Base-by-base conservation (phyloP, 2,329 filamentous ascomycete genomes). In the Ascocoryne sarcoides region DNA sequence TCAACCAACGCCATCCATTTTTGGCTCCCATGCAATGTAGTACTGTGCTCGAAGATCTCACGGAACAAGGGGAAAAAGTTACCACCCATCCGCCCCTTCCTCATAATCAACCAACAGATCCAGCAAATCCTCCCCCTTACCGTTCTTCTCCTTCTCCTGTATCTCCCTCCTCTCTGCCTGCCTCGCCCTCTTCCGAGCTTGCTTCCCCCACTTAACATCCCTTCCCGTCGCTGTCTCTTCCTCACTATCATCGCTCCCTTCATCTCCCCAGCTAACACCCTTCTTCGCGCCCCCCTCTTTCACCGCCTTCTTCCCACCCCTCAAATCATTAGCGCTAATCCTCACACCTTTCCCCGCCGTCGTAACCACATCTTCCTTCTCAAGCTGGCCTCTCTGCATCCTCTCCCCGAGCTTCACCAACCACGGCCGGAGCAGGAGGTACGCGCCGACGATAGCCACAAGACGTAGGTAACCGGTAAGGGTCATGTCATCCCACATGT, bases 351-450 rank as follows among this genome's bases (percentile, higher is more conserved):
- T 34, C 10, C 34, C 26, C 16, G 63, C 61, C 7, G 59, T 56
- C 17, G 43, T 51, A 29, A 65, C 62, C 10, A 28, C 30, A 5
- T 31, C 49, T 28, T 61, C 60, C 43, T 63, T 69, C 53, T 80
- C 77, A 56, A 83, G 68, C 57, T 80, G 69, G 54, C 71, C 71
- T 59, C 79, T 74, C 56, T 84, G 77, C 47, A 71, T 63, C 53
- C 74, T 76, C 45, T 71, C 75, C 52, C 77, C 78, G 28, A 77
- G 62, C 56, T 81, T 82, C 55, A 89, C 70, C 37, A 89, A 61
- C 59, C 86, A 87, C 0, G 84, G 84, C 1, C 86, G 78, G 17
- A 87, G 55, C 38, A 92, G 71, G 48, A 79, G 58, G 66, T 90
- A 93, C 40, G 75, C 79, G 54, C 85, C 76, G 15, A 87, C 73